Conservation (phyloP, 495 filamentous ascomycete genomes). For the Penicillium coffeae region DNA sequence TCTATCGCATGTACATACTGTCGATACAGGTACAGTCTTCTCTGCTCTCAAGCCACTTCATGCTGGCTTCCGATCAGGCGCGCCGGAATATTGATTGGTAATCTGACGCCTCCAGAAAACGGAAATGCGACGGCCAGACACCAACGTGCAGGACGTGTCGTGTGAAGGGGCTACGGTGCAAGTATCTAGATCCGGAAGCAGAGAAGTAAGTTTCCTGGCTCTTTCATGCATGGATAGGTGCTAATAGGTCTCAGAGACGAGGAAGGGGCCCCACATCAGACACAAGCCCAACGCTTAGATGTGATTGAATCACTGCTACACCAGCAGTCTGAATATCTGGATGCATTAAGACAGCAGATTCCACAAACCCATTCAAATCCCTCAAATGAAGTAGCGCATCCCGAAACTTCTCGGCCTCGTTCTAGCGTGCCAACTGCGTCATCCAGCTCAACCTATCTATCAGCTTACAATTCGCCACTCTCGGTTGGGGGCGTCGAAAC, state of each 20-base stretch:
- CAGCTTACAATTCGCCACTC: neutral
- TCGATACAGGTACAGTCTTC: neutral
- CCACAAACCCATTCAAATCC: neutral
- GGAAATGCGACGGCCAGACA: neutral
- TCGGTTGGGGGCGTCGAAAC: neutral
- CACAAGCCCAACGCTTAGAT: neutral
- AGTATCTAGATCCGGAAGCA: neutral
- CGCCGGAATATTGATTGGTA: neutral
- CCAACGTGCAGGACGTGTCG: neutral
- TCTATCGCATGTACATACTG: neutral
- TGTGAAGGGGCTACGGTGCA: neutral
- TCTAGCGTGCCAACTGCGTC: neutral
- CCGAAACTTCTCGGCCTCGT: neutral
- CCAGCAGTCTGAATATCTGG: neutral
- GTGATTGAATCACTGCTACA: neutral
- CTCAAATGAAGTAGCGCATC: neutral
- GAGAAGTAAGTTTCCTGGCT: neutral
- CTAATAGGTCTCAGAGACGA: neutral
- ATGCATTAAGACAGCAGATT: neutral
- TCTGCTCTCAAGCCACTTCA: too few relatives aligned
- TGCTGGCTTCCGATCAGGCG: too few relatives aligned
- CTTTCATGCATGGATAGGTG: neutral
- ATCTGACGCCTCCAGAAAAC: neutral
- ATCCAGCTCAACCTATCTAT: neutral
- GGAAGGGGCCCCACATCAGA: neutral